Conservation (phyloP, 208 protist genomes). For the Crithidia sp. region DNA sequence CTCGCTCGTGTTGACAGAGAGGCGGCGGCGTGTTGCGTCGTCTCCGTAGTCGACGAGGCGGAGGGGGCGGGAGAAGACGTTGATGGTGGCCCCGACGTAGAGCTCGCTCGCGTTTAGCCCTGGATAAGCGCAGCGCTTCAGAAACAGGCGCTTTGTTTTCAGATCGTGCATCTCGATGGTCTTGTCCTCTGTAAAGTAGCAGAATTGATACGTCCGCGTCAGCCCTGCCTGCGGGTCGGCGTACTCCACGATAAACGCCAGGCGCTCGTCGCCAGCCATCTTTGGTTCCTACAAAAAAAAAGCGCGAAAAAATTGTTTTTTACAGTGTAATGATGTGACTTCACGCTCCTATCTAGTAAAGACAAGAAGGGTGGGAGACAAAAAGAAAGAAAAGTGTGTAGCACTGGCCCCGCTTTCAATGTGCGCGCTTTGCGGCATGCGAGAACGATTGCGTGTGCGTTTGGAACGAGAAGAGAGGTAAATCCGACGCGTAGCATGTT, state of each 20-base stretch:
- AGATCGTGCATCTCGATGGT: slow-evolving; percentile 96
- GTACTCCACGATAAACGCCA: slow-evolving; percentile 91
- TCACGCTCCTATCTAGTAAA: too few relatives aligned
- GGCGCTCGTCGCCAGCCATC: slow-evolving; percentile 63
- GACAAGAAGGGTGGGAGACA: slow-evolving; percentile 8
- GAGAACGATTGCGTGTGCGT: background rate
- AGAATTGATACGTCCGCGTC: slow-evolving; percentile 88
- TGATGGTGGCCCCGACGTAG: slow-evolving; percentile 92
- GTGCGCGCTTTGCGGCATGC: too few relatives aligned
- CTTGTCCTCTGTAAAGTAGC: slow-evolving; percentile 89
- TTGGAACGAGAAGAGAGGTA: background rate
- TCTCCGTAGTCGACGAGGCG: slow-evolving; percentile 94
- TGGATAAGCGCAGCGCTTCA: slow-evolving; percentile 92
- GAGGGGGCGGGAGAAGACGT: slow-evolving; percentile 92
- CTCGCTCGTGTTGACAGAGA: slow-evolving; percentile 61
- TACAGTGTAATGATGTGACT: too few relatives aligned
- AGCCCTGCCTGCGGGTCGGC: slow-evolving; percentile 90
- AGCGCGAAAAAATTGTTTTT: background rate
- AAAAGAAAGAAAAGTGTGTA: background rate
- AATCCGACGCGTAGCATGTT: too few relatives aligned
- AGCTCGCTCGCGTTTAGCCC: slow-evolving; percentile 84
- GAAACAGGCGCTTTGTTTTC: slow-evolving; percentile 91
- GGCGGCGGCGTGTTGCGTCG: slow-evolving; percentile 76
- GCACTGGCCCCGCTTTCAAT: background rate
- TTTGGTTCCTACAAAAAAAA: slow-evolving; percentile 7